Conservation (phyloP, 257 asterid species). For the Solanum sparsipilum region DNA sequence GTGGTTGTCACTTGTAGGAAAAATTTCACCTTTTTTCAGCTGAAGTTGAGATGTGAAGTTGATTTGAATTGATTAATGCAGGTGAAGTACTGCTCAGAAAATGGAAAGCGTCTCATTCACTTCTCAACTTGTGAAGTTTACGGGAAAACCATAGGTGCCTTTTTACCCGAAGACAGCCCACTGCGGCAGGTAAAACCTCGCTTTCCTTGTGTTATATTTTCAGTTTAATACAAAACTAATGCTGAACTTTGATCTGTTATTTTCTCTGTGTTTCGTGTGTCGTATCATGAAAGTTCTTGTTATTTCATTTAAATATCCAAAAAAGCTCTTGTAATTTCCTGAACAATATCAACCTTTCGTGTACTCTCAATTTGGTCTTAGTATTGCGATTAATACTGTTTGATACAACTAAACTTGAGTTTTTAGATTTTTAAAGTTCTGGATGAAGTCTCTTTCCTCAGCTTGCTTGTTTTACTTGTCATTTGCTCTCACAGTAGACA, state of each 20-base stretch:
- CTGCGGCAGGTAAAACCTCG: conserved; percentile 50
- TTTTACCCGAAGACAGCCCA: conserved; percentile 75
- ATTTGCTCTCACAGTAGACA: not conserved
- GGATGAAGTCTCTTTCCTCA: not conserved
- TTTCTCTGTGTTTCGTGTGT: not conserved
- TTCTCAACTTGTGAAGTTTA: conserved; percentile 89
- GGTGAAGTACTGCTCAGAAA: conserved; percentile 91
- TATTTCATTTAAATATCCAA: not conserved
- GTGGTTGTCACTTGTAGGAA: not conserved
- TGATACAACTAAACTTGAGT: not conserved
- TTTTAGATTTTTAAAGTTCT: not conserved
- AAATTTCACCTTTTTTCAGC: not conserved
- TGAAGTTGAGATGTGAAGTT: not conserved
- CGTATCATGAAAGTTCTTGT: not conserved
- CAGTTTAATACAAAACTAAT: not conserved
- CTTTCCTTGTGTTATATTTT: not conserved
- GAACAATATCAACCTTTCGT: not conserved
- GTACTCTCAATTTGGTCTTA: not conserved
- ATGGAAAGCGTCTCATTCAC: conserved; percentile 81
- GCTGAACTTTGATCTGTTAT: not conserved
- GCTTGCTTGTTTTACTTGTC: not conserved
- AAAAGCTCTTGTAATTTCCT: not conserved
- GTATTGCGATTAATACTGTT: not conserved
- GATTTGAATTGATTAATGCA: conserved; percentile 14
- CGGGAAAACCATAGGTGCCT: conserved; percentile 77